These are phyloP conservation scores for Mrakia blollopis DNA, from an alignment of 768 basidiomycete species.

Conservation along the genomic window DNA sequence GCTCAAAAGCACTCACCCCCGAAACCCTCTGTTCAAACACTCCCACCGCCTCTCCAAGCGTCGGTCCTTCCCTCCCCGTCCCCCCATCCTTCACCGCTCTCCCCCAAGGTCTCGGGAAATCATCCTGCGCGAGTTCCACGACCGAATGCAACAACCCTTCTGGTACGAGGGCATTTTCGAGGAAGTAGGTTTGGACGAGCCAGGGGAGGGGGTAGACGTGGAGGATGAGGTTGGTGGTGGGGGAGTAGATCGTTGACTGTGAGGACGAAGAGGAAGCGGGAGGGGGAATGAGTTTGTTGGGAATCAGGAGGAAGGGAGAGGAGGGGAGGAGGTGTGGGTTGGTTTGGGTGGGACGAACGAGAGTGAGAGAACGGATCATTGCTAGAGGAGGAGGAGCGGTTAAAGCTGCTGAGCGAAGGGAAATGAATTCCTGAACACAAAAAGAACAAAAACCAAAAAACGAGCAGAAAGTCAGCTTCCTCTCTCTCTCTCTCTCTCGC, in stretches of 20 bases:
- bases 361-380: slow-evolving; percentile 10
- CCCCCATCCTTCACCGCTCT: background rate
- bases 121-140: slow-evolving; percentile 18
- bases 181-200: slow-evolving; percentile 15
- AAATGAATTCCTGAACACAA: background rate
- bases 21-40: slow-evolving; percentile 29
- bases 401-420: background rate
- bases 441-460: too few species aligned
- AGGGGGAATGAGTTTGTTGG: background rate
- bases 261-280: background rate
- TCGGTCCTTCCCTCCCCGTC: slow-evolving; percentile 16
- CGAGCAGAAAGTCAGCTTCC: too few species aligned
- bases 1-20: slow-evolving; percentile 26
- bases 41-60: slow-evolving; percentile 14
- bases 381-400: background rate
- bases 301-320: background rate
- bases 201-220: slow-evolving; percentile 3
- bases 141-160: background rate
- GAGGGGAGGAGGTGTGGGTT: too few species aligned
- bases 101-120: slow-evolving; percentile 17
- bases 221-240: slow-evolving; percentile 2
- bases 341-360: slow-evolving; percentile 8
- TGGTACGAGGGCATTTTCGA: slow-evolving; percentile 16
- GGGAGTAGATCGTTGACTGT: slow-evolving; percentile 25
- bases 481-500: too few species aligned